phyloP scores from a whole-genome alignment of 345 rosid species.

The Eucalyptus pumila region DNA sequence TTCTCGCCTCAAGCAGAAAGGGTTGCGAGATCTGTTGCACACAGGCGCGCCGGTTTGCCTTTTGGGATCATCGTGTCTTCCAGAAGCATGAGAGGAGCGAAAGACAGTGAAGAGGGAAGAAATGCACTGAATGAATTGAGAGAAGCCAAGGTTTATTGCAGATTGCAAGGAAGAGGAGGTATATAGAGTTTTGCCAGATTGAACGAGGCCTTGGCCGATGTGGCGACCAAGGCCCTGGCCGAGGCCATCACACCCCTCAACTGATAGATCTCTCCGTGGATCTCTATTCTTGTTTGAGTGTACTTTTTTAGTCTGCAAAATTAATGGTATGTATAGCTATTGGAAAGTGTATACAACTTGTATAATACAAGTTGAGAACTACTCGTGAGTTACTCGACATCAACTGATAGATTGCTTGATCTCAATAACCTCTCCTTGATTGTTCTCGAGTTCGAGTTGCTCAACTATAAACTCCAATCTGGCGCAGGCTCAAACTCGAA shows the following conservation, averaged over 20 bases:
- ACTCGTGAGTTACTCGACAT: not conserved
- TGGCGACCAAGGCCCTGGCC: too few species aligned
- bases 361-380: not conserved
- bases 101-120: not conserved
- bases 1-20: not conserved
- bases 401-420: not conserved
- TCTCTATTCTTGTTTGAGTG: not conserved
- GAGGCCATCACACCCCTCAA: too few species aligned
- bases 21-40: not conserved
- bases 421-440: not conserved
- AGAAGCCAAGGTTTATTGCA: not conserved
- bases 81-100: not conserved
- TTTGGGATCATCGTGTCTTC: not conserved
- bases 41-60: conserved; percentile 2
- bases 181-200: not conserved
- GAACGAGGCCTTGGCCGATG: too few species aligned
- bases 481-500: not conserved
- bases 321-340: not conserved
- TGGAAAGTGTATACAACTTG: not conserved
- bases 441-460: not conserved
- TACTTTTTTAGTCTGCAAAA: not conserved
- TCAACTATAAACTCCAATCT: not conserved
- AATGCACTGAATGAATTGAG: not conserved
- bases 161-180: not conserved
- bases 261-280: too few species aligned